Evolutionary conservation across 768 basidiomycete species (phyloP).

Genomic region (Suillus brevipes): DNA sequence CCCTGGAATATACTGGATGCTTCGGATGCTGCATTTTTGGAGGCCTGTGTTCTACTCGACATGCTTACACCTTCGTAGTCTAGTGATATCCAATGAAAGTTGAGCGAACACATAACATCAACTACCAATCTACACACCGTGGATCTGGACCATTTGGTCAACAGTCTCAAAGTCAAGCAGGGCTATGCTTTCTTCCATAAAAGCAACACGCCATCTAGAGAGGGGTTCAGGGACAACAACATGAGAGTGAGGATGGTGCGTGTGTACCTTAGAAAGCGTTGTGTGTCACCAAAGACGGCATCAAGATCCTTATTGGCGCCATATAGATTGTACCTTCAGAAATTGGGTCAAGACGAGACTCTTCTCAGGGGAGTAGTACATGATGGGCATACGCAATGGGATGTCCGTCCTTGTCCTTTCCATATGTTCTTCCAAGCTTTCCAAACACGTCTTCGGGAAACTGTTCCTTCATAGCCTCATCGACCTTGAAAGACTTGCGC

Average conservation of each 20-base stretch:
- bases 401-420: slow-evolving; percentile 67
- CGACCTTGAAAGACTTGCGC: slow-evolving; percentile 66
- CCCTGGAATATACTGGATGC: slow-evolving; percentile 72
- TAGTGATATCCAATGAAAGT: slow-evolving; percentile 23
- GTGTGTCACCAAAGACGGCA: slow-evolving; percentile 74
- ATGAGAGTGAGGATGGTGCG: neutral
- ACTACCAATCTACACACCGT: slow-evolving; percentile 43
- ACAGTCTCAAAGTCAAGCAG: slow-evolving; percentile 70
- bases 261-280: slow-evolving; percentile 70
- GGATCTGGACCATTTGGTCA: slow-evolving; percentile 74
- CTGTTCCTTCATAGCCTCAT: slow-evolving; percentile 56
- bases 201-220: slow-evolving; percentile 71
- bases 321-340: slow-evolving; percentile 72
- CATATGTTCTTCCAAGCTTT: slow-evolving; percentile 60
- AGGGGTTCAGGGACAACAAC: slow-evolving; percentile 9
- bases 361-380: neutral
- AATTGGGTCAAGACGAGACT: neutral
- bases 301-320: slow-evolving; percentile 67
- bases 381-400: slow-evolving; percentile 62
- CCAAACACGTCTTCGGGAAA: slow-evolving; percentile 68
- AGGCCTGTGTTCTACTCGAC: slow-evolving; percentile 65
- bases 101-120: neutral
- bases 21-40: slow-evolving; percentile 75
- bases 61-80: slow-evolving; percentile 77
- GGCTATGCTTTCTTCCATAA: slow-evolving; percentile 69